A percentile compares a stretch with the other conserved stretches of the same genome.
These are phyloP conservation scores for Helichrysum umbraculigerum DNA, from an alignment of 129 eudicot genomes.

Conservation along the genomic window DNA sequence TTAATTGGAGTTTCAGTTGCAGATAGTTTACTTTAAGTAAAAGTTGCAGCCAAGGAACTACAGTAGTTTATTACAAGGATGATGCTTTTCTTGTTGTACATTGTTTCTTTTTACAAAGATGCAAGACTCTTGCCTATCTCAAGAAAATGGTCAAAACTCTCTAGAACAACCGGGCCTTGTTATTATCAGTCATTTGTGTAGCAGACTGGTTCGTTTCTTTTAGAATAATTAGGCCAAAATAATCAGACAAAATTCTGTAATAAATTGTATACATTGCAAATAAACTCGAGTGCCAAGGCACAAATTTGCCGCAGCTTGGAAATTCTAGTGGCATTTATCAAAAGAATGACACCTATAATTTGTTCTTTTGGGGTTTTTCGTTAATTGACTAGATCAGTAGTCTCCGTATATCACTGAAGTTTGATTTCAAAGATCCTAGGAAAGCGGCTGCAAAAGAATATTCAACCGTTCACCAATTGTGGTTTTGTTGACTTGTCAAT, in stretches of 20 bases:
- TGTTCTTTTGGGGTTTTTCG: not conserved
- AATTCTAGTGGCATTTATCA: conserved; percentile 23
- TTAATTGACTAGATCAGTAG: conserved; percentile 48
- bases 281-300: conserved; percentile 15
- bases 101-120: conserved; percentile 29
- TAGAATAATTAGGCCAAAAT: conserved; percentile 29
- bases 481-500: not conserved
- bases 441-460: conserved; percentile 60
- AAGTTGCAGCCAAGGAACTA: conserved; percentile 6
- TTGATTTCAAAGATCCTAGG: conserved; percentile 55
- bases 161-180: conserved; percentile 11
- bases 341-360: conserved; percentile 28
- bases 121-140: conserved; percentile 19
- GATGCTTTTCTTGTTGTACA: conserved; percentile 31
- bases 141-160: conserved; percentile 19
- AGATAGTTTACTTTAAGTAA: no score
- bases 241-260: conserved; percentile 22
- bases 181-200: conserved; percentile 19
- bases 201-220: not conserved
- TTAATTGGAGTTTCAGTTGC: no score
- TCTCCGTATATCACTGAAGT: conserved; percentile 72
- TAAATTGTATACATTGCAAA: conserved; percentile 29
- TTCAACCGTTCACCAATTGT: not conserved
- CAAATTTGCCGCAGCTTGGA: conserved; percentile 21
- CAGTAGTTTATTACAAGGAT: conserved; percentile 24